Base-by-base conservation (phyloP, 192 early-diverging fungal species). In the Backusella sp. region DNA sequence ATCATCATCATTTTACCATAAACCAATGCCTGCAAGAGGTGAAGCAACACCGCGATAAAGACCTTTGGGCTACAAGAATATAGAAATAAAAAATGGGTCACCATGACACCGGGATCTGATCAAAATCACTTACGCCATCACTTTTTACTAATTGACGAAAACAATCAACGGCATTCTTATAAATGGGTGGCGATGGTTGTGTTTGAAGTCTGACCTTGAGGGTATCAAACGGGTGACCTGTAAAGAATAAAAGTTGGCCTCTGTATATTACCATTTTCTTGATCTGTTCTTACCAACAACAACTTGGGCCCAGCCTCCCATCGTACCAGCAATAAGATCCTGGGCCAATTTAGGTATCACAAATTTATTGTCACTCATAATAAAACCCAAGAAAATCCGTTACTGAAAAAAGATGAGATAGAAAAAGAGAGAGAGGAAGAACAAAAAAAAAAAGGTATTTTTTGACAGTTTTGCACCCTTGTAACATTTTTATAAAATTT, bases 301-400 rank as follows among this genome's bases (percentile, higher is more conserved):
- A 49, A 92, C 91, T 80, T 92, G 91, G 2, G 90, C 90, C 88
- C 88, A 91, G 53, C 91, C 91, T 34, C 88, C 89, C 8, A 90
- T 79, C 35, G 88, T 92, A 36, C 88, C 90, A 26, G 86, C 88
- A 34, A 86, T 76, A 17, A 86, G 73, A 70, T 88, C 86, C 41
- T 87, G 84, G 7, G 79, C 79, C 69, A 83, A 80, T 21, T 76
- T 84, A 23, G 87, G 85, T 41, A 88, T 70, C 28, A 70, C 79
- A 37, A 77, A 73, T 42, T 42, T 42, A 3, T 44, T 44, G 4
- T 44, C 42, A 44, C 15, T 44, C 42, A 44, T 44, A 39, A 39
- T 39, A 39, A 39, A 11, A 39, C 37, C 37, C 37, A 39, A 39
- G 37, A 39, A 39, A 39, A 39, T 0, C 37, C 37, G 37, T 39